A percentile compares a stretch with the other conserved stretches of the same genome.
These are phyloP conservation scores for Daldinia bambusicola DNA, from an alignment of 495 filamentous ascomycete species.

Conservation along the genomic window DNA sequence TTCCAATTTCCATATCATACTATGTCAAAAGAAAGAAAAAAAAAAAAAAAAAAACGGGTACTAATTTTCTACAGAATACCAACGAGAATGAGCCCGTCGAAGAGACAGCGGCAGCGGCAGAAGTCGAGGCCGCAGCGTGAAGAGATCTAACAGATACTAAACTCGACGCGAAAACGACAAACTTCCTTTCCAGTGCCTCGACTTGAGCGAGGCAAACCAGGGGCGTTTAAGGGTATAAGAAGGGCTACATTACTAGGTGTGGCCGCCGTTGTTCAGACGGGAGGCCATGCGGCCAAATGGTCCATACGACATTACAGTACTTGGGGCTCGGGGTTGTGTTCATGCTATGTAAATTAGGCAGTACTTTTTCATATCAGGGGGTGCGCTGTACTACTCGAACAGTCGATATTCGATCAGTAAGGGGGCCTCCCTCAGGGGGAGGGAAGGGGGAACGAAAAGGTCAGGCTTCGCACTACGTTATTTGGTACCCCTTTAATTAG, in stretches of 20 bases:
- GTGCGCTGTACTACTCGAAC: conserved; percentile 25
- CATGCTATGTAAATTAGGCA: conserved; percentile 48
- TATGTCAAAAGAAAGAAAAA: too few species aligned
- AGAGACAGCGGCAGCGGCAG: conserved; percentile 27
- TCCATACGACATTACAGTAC: conserved; percentile 34
- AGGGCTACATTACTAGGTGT: conserved; percentile 22
- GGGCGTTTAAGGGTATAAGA: conserved; percentile 43
- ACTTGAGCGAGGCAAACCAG: conserved; percentile 22
- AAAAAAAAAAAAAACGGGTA: neutral
- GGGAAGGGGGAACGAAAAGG: conserved; percentile 21
- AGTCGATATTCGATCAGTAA: conserved; percentile 31
- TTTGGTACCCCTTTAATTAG: conserved; percentile 40
- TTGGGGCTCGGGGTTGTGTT: conserved; percentile 34
- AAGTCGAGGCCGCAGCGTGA: conserved; percentile 38
- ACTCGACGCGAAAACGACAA: conserved; percentile 17
- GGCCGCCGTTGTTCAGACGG: conserved; percentile 12
- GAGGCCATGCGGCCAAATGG: conserved; percentile 21
- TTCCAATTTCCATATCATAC: neutral
- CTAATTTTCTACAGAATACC: conserved; percentile 34
- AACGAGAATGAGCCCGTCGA: conserved; percentile 19
- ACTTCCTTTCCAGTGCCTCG: conserved; percentile 22
- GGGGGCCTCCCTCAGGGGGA: conserved; percentile 5
- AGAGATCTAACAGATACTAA: conserved; percentile 15
- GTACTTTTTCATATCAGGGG: conserved; percentile 32
- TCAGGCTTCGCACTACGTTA: conserved; percentile 26